Percentiles rank a stretch among this genome's conserved stretches.
Conservation (phyloP, 208 protist species). For the Leishmania amazonensis region DNA sequence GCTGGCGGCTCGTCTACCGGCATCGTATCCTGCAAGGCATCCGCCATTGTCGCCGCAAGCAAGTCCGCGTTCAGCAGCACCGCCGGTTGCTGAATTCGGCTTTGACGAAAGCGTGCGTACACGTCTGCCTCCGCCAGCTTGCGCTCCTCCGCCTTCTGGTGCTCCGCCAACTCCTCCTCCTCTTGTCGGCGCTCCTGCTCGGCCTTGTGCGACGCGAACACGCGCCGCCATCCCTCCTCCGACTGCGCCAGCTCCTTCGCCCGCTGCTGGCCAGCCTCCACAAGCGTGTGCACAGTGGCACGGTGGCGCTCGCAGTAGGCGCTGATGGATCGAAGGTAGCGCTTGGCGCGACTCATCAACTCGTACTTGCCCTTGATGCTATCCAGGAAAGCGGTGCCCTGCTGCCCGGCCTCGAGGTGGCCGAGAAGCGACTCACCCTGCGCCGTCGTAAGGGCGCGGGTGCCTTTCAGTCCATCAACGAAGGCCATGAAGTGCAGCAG, state of each 20-base stretch:
- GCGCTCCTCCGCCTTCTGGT: conserved; percentile 42
- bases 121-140: conserved; percentile 39
- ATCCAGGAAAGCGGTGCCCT: conserved; percentile 37
- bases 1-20: not conserved
- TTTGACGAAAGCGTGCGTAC: conserved; percentile 40
- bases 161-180: conserved; percentile 35
- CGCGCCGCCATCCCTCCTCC: conserved; percentile 47
- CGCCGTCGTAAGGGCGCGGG: conserved; percentile 38
- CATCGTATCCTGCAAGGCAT: conserved; percentile 15
- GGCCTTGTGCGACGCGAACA: conserved; percentile 41
- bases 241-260: conserved; percentile 43
- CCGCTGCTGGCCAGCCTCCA: conserved; percentile 48
- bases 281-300: conserved; percentile 40
- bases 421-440: conserved; percentile 44
- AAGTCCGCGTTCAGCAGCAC: conserved; percentile 29
- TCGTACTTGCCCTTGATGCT: conserved; percentile 29
- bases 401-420: conserved; percentile 45
- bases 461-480: conserved; percentile 37
- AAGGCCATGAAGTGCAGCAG: conserved; percentile 79
- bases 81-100: conserved; percentile 23
- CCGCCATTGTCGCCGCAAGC: conserved; percentile 20
- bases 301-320: conserved; percentile 67
- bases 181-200: conserved; percentile 44
- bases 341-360: conserved; percentile 39
- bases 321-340: conserved; percentile 33